A percentile compares a stretch with the other conserved stretches of the same genome.
phyloP scores from a whole-genome alignment of 257 asterid species.

The Ligustrum vulgare region DNA sequence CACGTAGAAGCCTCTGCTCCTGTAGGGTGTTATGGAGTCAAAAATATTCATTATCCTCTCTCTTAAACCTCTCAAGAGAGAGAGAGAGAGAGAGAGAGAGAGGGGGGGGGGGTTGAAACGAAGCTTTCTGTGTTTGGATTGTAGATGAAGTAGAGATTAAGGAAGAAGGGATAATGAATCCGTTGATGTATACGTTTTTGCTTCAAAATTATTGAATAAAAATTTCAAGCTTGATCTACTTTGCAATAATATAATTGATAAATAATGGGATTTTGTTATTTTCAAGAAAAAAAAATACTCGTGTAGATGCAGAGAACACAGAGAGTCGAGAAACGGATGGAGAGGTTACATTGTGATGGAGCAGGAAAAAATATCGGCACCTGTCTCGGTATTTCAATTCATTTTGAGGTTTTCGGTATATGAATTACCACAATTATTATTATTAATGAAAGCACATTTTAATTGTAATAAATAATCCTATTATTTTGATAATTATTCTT shows the following conservation, averaged over 20 bases:
- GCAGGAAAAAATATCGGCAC: slow-evolving; percentile 50
- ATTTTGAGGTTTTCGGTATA: slow-evolving; percentile 15
- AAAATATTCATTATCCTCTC: slow-evolving; percentile 32
- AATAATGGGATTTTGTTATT: slow-evolving; percentile 23
- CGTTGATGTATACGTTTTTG: slow-evolving; percentile 54
- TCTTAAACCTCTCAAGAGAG: slow-evolving; percentile 28
- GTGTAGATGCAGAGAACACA: background rate
- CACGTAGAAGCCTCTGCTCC: slow-evolving; percentile 61
- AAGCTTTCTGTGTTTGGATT: slow-evolving; percentile 54
- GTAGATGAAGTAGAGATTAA: slow-evolving; percentile 27
- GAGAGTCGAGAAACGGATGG: background rate
- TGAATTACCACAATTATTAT: no score
- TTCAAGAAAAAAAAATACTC: slow-evolving; percentile 16
- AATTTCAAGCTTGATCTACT: slow-evolving; percentile 3
- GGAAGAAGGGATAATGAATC: slow-evolving; percentile 35
- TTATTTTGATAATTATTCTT: no score
- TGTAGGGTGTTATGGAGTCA: slow-evolving; percentile 34
- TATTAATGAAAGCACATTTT: no score
- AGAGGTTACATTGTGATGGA: slow-evolving; percentile 44
- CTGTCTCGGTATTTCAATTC: slow-evolving; percentile 33
- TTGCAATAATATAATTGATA: slow-evolving; percentile 12
- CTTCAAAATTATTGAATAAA: slow-evolving; percentile 27
- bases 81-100: slow-evolving; percentile 15
- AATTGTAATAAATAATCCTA: no score
- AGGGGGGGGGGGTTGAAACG: slow-evolving; percentile 20